Percentiles rank a stretch among this genome's conserved stretches.
Evolutionary conservation across 1,284 basidiomycete species (phyloP).

Genomic region (Anthracocystis walkeri): DNA sequence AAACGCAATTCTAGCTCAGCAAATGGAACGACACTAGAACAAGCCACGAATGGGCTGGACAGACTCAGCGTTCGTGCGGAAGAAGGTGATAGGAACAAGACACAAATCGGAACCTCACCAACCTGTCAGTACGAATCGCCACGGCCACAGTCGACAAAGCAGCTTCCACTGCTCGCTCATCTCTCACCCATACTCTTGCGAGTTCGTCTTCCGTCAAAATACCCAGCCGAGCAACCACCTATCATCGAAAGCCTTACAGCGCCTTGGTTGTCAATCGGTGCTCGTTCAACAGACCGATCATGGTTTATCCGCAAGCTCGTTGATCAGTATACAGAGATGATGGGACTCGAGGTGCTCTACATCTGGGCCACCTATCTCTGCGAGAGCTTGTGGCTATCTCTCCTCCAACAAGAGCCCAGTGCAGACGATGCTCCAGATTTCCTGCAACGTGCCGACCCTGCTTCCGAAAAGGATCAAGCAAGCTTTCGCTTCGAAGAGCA

Average conservation of each 20-base stretch:
- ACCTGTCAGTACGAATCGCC: background rate
- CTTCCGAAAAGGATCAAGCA: background rate
- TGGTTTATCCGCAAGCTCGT: slow-evolving; percentile 36
- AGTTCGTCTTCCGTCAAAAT: slow-evolving; percentile 30
- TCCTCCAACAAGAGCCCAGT: slow-evolving; percentile 12
- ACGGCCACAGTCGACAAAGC: slow-evolving; percentile 1
- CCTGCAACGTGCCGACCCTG: background rate
- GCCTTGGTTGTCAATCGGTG: slow-evolving; percentile 28
- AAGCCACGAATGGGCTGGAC: background rate
- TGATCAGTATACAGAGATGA: slow-evolving; percentile 31
- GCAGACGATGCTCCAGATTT: slow-evolving; percentile 8
- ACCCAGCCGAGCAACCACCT: slow-evolving; percentile 32
- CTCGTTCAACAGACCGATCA: background rate
- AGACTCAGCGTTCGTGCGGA: background rate
- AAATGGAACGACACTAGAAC: background rate
- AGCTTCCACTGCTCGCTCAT: slow-evolving; percentile 23
- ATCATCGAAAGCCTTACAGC: slow-evolving; percentile 29
- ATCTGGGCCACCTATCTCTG: slow-evolving; percentile 38
- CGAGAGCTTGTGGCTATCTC: slow-evolving; percentile 40
- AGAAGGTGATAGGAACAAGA: too few species aligned
- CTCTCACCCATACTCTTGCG: slow-evolving; percentile 37
- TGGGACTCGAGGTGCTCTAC: slow-evolving; percentile 45
- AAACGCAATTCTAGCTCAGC: background rate
- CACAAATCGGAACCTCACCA: too few species aligned
- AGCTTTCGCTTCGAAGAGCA: slow-evolving; percentile 29